A percentile compares a stretch with the other conserved stretches of the same genome.
Evolutionary conservation across 805 yeast genomes (phyloP).

Genomic region (Pichia rugopelliculosa): DNA sequence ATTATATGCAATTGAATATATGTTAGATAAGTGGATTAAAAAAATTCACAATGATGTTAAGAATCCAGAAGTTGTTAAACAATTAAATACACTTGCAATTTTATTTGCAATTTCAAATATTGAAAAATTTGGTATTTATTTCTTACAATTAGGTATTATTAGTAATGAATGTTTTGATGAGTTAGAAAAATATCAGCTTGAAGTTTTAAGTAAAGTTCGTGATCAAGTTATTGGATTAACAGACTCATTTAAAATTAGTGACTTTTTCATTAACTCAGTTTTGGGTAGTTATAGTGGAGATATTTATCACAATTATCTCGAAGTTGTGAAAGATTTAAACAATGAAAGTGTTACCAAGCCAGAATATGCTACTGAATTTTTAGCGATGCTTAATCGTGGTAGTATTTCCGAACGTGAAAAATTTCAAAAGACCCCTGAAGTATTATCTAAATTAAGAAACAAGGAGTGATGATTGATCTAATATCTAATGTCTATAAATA

Average conservation of each 20-base stretch:
- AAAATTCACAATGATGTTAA: conserved; percentile 20
- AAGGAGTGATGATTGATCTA: too few relatives aligned
- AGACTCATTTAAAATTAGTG: conserved; percentile 78
- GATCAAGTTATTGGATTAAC: conserved; percentile 69
- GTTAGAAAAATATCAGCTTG: conserved; percentile 35
- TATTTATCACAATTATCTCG: conserved; percentile 71
- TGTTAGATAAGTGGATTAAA: conserved; percentile 34
- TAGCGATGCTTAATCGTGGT: conserved; percentile 33
- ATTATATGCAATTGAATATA: conserved; percentile 43
- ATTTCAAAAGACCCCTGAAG: conserved; percentile 16
- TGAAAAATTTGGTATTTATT: conserved; percentile 64
- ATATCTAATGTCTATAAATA: too few relatives aligned
- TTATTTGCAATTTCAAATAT: conserved; percentile 60
- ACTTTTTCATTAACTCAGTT: conserved; percentile 73
- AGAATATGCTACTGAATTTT: conserved; percentile 41
- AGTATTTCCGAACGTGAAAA: conserved; percentile 30
- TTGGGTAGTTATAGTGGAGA: conserved; percentile 79
- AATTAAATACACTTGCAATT: conserved; percentile 47
- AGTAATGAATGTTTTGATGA: conserved; percentile 40
- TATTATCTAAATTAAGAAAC: conserved; percentile 16
- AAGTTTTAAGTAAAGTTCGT: conserved; percentile 45
- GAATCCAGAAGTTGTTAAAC: conserved; percentile 31
- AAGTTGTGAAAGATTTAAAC: conserved; percentile 40
- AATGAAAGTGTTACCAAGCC: conserved; percentile 52
- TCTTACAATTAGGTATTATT: conserved; percentile 56